Base-by-base conservation (phyloP, 1,139 yeast species). In the Yamadazyma oceani region DNA sequence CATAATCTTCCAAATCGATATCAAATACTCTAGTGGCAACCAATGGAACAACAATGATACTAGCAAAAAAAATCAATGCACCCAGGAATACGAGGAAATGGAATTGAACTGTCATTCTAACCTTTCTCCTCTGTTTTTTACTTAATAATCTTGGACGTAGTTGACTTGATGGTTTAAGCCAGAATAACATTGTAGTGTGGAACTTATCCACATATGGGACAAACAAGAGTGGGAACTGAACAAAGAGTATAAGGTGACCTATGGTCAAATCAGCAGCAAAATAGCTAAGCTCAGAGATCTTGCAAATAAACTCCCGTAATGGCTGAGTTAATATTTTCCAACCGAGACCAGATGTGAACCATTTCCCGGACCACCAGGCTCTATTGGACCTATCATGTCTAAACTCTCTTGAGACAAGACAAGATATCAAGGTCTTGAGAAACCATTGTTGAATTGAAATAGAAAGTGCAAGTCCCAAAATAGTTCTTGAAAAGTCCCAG, bases 111-210 rank as follows among this genome's bases (percentile, higher is more conserved):
- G 69, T 55, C 6, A 53, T 43, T 28, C 62, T 53, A 21, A 66
- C 54, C 8, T 45, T 51, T 21, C 60, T 38, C 60, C 60, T 34
- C 56, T 59, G 48, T 51, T 63, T 50, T 73, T 67, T 43, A 44
- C 65, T 53, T 12, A 64, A 48, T 14, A 66, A 49, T 41, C 75
- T 58, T 39, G 75, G 59, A 34, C 75, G 60, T 32, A 75, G 54
- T 48, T 78, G 75, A 44, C 66, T 58, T 2, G 75, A 71, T 1
- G 96, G 95, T 35, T 70, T 74, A 37, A 87, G 64, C 97, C 96
- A 89, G 57, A 88, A 79, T 32, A 89, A 65, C 73, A 85, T 74
- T 60, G 82, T 66, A 1, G 94, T 78, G 55, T 89, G 97, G 82
- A 88, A 79, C 39, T 73, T 73, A 55, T 87, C 92, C 33, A 76